Percentiles rank a stretch among this genome's conserved stretches.
Evolutionary conservation across 2,329 filamentous ascomycete species (phyloP).

Genomic region (Chrysosporium queenslandicum): DNA sequence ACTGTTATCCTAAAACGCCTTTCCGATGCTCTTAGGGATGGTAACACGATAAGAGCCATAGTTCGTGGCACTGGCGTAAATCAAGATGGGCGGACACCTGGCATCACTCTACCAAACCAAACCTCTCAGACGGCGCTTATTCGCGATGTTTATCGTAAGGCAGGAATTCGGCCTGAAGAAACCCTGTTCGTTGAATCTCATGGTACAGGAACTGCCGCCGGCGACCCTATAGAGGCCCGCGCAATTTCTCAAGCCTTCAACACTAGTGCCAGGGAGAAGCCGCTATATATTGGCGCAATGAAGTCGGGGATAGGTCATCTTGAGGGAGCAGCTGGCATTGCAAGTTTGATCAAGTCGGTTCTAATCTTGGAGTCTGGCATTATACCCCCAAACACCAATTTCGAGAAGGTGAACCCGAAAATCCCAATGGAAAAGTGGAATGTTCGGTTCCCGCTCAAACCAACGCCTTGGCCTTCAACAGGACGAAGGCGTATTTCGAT

Average conservation of each 20-base stretch:
- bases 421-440: conserved; percentile 7
- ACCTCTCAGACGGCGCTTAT: conserved; percentile 24
- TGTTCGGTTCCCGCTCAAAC: neutral
- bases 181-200: conserved; percentile 75
- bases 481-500: conserved; percentile 20
- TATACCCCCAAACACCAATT: conserved; percentile 24
- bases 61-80: conserved; percentile 38
- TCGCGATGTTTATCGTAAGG: conserved; percentile 19
- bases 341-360: conserved; percentile 25
- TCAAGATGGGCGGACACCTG: conserved; percentile 37
- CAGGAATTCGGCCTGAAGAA: conserved; percentile 40
- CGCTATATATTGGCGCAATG: conserved; percentile 24
- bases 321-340: conserved; percentile 28
- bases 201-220: conserved; percentile 43
- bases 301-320: conserved; percentile 30
- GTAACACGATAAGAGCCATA: conserved; percentile 38
- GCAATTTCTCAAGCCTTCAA: conserved; percentile 22
- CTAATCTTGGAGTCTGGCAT: conserved; percentile 24
- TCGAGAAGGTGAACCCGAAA: conserved; percentile 17
- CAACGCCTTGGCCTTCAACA: neutral
- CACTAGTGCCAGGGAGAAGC: conserved; percentile 9
- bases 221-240: conserved; percentile 25
- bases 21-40: conserved; percentile 36
- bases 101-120: conserved; percentile 28
- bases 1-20: conserved; percentile 34